A percentile compares a stretch with the other conserved stretches of the same genome.
These are phyloP conservation scores for Hanseniaspora taiwanica DNA, from an alignment of 805 yeast species.

Conservation along the genomic window DNA sequence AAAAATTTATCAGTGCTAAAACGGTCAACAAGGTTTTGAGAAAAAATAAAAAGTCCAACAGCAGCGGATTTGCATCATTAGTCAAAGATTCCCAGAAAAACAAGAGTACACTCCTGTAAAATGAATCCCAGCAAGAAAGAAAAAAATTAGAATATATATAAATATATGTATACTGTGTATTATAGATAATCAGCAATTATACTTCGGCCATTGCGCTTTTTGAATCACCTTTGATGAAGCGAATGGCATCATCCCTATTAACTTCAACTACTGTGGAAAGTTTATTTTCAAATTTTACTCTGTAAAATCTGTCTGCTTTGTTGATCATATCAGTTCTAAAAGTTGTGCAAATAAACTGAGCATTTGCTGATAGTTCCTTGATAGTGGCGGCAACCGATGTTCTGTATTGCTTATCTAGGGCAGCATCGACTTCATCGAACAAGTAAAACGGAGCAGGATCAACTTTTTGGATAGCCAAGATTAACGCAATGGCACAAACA, in stretches of 20 bases:
- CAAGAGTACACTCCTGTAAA: constrained; percentile 2
- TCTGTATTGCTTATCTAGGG: constrained; percentile 83
- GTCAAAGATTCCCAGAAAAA: constrained; percentile 31
- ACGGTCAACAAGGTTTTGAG: constrained; percentile 30
- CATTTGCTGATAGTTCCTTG: constrained; percentile 45
- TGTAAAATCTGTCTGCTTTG: constrained; percentile 76
- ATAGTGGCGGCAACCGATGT: constrained; percentile 73
- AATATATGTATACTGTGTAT: not conserved
- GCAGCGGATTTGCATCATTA: constrained; percentile 35
- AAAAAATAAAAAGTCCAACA: constrained; percentile 23
- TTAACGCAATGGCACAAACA: constrained; percentile 87
- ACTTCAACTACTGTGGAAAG: constrained; percentile 70
- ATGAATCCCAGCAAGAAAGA: not conserved
- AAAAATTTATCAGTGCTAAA: constrained; percentile 30
- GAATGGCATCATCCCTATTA: constrained; percentile 56
- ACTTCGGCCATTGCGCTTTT: constrained; percentile 15
- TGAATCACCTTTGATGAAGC: constrained; percentile 58
- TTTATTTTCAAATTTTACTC: constrained; percentile 73
- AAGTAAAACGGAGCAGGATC: constrained; percentile 96
- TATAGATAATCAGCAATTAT: constrained; percentile 2
- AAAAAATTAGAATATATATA: not conserved
- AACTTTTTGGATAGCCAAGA: constrained; percentile 84
- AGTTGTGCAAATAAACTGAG: constrained; percentile 93
- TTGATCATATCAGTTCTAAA: constrained; percentile 87
- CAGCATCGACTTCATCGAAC: constrained; percentile 95